A percentile compares a stretch with the other conserved stretches of the same genome.
These are phyloP conservation scores for Moricandia moricandioides DNA, from an alignment of 345 rosid species.

Conservation along the genomic window DNA sequence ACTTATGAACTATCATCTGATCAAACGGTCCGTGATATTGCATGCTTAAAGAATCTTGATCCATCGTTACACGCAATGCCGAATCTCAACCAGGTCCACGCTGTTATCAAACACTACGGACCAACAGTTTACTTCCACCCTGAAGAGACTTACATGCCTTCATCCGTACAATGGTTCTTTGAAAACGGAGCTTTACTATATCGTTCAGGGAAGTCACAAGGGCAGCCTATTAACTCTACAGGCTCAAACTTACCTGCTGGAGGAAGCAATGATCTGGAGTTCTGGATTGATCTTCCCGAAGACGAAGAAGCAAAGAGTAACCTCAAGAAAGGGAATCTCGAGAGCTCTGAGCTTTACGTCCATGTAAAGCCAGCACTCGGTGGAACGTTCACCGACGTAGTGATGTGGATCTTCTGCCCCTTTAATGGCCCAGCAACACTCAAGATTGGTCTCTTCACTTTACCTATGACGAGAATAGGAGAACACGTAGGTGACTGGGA, in stretches of 20 bases:
- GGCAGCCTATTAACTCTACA: constrained; percentile 46
- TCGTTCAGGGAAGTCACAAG: constrained; percentile 44
- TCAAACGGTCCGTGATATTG: constrained; percentile 45
- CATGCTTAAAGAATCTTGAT: constrained; percentile 80
- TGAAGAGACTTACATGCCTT: constrained; percentile 76
- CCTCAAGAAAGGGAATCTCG: constrained; percentile 59
- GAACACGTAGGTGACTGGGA: constrained; percentile 92
- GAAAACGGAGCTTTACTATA: constrained; percentile 75
- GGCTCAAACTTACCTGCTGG: constrained; percentile 76
- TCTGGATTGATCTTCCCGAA: constrained; percentile 78
- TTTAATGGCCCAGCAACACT: constrained; percentile 87
- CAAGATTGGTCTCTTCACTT: constrained; percentile 64
- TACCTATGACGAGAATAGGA: constrained; percentile 69
- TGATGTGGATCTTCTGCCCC: constrained; percentile 91
- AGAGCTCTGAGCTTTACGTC: constrained; percentile 77
- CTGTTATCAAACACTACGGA: constrained; percentile 68
- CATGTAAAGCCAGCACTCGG: constrained; percentile 87
- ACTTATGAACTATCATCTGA: constrained; percentile 35
- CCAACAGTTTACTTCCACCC: constrained; percentile 92
- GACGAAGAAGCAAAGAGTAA: constrained; percentile 50
- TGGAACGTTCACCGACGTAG: constrained; percentile 86
- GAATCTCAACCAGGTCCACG: constrained; percentile 67
- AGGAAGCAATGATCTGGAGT: constrained; percentile 64
- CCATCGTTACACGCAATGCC: constrained; percentile 65
- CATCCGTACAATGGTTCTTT: constrained; percentile 87